Evolutionary conservation across 2,329 filamentous ascomycete genomes (phyloP).

Genomic region (Xylaria arbuscula): DNA sequence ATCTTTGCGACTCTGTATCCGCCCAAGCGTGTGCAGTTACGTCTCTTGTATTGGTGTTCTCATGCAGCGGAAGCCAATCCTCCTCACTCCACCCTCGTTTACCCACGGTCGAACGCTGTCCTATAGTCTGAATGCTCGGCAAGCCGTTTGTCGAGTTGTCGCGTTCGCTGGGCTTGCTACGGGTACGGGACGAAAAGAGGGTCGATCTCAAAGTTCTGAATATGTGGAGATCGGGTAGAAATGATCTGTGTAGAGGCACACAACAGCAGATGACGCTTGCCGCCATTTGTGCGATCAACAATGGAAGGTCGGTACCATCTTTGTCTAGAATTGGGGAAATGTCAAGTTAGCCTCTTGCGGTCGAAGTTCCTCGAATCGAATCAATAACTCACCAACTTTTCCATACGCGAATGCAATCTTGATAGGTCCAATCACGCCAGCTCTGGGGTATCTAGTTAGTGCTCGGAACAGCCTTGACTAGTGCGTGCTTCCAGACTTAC

Average conservation of each 20-base stretch:
- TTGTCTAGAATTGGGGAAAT: background rate
- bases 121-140: background rate
- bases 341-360: no score
- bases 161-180: background rate
- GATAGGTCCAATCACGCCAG: background rate
- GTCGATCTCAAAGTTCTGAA: background rate
- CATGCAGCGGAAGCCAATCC: background rate
- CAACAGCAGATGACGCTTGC: slow-evolving; percentile 5
- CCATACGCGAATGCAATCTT: slow-evolving; percentile 1
- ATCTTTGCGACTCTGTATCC: background rate
- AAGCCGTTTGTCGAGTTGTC: slow-evolving; percentile 1
- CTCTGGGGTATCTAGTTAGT: background rate
- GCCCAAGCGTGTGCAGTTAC: background rate
- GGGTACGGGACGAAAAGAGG: slow-evolving; percentile 10
- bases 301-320: slow-evolving; percentile 9
- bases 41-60: background rate
- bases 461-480: background rate
- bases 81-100: background rate
- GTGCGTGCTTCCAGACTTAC: background rate
- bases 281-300: slow-evolving; percentile 1
- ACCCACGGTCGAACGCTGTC: background rate
- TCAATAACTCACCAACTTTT: background rate
- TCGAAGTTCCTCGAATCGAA: no score
- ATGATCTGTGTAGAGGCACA: slow-evolving; percentile 9
- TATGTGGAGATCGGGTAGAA: background rate